Evolutionary conservation across 2,329 filamentous ascomycete species (phyloP).

Genomic region (Diaporthe nobilis): DNA sequence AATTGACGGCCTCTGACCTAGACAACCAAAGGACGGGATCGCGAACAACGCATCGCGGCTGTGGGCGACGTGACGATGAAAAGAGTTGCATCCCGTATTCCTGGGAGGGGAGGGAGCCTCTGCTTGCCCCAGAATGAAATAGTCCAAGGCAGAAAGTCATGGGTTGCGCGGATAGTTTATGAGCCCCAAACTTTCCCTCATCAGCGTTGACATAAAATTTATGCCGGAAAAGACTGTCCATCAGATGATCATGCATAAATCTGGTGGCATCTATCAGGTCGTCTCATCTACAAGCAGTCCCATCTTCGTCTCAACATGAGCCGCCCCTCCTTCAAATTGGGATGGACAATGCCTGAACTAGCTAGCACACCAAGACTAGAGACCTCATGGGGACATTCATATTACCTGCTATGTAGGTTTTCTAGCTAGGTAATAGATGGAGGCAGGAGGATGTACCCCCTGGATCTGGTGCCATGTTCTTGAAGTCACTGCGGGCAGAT

Average conservation of each 20-base stretch:
- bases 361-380: neutral
- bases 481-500: neutral
- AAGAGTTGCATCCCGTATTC: neutral
- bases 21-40: too few relatives aligned
- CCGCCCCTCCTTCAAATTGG: neutral
- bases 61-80: neutral
- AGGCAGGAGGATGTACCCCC: neutral
- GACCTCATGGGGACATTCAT: neutral
- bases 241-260: neutral
- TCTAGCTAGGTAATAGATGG: neutral
- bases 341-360: neutral
- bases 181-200: neutral
- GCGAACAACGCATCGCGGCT: neutral
- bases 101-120: too few relatives aligned
- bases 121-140: neutral
- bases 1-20: neutral
- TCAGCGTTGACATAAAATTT: neutral
- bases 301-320: conserved; percentile 4
- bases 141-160: neutral
- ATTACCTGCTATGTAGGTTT: neutral
- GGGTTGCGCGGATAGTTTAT: too few relatives aligned
- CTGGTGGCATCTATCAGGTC: neutral
- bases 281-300: neutral
- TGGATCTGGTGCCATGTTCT: too few relatives aligned
- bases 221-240: neutral